These are phyloP conservation scores for Margaritispora aquatica DNA, from an alignment of 495 filamentous ascomycete genomes.

Conservation along the genomic window DNA sequence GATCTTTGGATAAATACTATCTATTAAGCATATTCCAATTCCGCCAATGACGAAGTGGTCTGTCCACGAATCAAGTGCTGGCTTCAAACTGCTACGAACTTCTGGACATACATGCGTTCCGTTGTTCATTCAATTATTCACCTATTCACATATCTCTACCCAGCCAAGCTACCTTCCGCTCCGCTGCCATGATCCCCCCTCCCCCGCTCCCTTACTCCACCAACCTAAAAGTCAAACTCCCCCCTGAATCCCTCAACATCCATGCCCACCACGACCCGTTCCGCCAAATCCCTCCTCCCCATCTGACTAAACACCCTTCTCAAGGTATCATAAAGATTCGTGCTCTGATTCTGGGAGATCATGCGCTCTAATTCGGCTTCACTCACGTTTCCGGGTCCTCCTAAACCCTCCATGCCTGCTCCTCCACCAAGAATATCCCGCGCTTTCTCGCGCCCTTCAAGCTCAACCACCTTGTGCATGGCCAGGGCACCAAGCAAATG, in stretches of 20 bases:
- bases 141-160: too few species aligned
- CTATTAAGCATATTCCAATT: too few species aligned
- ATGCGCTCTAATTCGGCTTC: constrained; percentile 73
- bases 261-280: constrained; percentile 80
- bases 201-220: neutral
- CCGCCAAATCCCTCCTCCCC: constrained; percentile 79
- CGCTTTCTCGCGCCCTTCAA: constrained; percentile 74
- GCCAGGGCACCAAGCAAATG: constrained; percentile 88
- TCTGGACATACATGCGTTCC: too few species aligned
- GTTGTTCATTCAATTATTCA: too few species aligned
- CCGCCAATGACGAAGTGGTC: too few species aligned
- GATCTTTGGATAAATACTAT: too few species aligned
- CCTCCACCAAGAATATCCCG: constrained; percentile 64
- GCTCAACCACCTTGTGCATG: constrained; percentile 96
- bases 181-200: neutral
- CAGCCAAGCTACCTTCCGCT: neutral
- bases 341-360: constrained; percentile 89
- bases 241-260: constrained; percentile 82
- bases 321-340: constrained; percentile 90
- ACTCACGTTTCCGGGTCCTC: constrained; percentile 34
- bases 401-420: neutral
- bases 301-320: constrained; percentile 91
- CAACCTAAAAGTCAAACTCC: constrained; percentile 44
- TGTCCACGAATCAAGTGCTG: too few species aligned
- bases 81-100: too few species aligned